Evolutionary conservation across 306 rosid species (phyloP), one percentile per base, ranked within the genome.

Genomic region (Prunus armeniaca): DNA sequence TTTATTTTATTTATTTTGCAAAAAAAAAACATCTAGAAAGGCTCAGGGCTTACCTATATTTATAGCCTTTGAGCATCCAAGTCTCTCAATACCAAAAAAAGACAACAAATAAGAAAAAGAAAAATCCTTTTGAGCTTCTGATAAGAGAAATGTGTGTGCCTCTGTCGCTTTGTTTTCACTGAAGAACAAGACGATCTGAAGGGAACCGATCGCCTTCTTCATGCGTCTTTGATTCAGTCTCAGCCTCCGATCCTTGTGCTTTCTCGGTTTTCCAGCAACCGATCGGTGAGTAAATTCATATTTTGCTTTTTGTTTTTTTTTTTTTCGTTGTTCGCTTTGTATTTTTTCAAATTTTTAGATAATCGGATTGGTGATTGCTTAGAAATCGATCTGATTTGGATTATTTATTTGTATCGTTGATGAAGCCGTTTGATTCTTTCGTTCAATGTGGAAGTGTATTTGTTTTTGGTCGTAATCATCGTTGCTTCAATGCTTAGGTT

Each of bases 281-380:
- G 92, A 88, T 88, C 92, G 78, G 89, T 86, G 84, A 82, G 89
- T 74, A 62, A 65, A 57, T 70, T 43, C 27, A 38, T 64, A 54
- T 82, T 73, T 24, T 67, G 12, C 65, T 76, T 1, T 78, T 69
- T 72, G 8, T 13, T 30, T 41, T 52, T 6, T 14, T 24, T 27
- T 69, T 17, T 6, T 18, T 49, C 25, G 78, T 56, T 73, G 63
- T 69, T 80, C 34, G 77, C 61, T 74, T 73, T 65, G 46, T 65
- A 9, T 65, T 34, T 57, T 47, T 61, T 30, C 54, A 2, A 4
- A 0, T 24, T 69, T 61, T n/a, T n/a, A 8, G 63, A 78, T 85
- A 87, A 90, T 88, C 89, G 81, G 89, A 24, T 77, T 83, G 62
- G 56, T 15, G 71, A 12, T 64, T 82, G 19, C 30, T 34, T n/a